phyloP scores from a whole-genome alignment of 371 early-diverging fungal species.

The Actinomucor elegans region DNA sequence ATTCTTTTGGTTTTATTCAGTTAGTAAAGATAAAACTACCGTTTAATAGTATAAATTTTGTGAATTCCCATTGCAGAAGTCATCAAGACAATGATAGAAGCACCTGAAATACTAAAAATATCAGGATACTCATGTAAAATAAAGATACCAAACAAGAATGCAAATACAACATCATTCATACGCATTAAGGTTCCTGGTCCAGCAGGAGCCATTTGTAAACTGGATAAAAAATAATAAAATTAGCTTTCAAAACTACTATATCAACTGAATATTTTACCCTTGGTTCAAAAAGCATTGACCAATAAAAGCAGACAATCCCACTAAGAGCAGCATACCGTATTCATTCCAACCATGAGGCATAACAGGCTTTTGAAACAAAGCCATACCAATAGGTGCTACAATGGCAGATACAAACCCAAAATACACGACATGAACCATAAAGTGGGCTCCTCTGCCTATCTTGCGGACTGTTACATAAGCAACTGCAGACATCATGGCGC shows the following conservation, averaged over 20 bases:
- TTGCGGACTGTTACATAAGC: slow-evolving; percentile 76
- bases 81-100: slow-evolving; percentile 64
- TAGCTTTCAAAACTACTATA: not conserved
- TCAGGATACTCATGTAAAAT: slow-evolving; percentile 70
- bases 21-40: no score
- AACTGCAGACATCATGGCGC: slow-evolving; percentile 62
- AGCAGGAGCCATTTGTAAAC: slow-evolving; percentile 72
- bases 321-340: slow-evolving; percentile 36
- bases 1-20: no score
- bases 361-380: slow-evolving; percentile 31
- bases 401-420: slow-evolving; percentile 64
- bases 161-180: slow-evolving; percentile 81
- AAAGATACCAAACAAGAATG: slow-evolving; percentile 70
- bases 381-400: slow-evolving; percentile 42
- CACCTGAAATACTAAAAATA: slow-evolving; percentile 57
- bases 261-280: slow-evolving; percentile 38
- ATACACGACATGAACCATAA: slow-evolving; percentile 75
- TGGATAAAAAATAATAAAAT: not conserved
- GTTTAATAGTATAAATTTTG: slow-evolving; percentile 34
- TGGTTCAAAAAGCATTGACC: slow-evolving; percentile 78
- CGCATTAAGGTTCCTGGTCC: slow-evolving; percentile 78
- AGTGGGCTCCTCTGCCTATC: slow-evolving; percentile 64
- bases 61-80: slow-evolving; percentile 68
- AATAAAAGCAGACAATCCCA: slow-evolving; percentile 66
- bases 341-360: slow-evolving; percentile 31